Base-by-base conservation (phyloP, 148 eudicot genomes). In the Amaranthus palmeri region DNA sequence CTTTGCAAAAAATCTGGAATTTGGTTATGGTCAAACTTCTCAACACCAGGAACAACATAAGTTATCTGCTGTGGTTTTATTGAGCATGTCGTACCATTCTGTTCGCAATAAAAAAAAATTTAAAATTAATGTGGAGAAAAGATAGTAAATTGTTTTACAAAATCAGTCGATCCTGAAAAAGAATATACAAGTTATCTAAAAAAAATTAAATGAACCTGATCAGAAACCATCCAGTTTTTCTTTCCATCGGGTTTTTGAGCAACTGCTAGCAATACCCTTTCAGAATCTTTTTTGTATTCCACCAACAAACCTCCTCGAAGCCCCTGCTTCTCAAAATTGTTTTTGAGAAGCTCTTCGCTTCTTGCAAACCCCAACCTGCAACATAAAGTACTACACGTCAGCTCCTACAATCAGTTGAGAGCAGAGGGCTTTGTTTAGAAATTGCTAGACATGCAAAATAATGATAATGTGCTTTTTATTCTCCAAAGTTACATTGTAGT, bases 31-130 rank as follows among this genome's bases (percentile, higher is more conserved):
- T 86, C 85, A 76, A 95, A 91, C 76, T 86, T 78, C 46, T 86
- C 86, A 61, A 82, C 81, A 69, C 98, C 98, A 49, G 92, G 98
- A 81, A 95, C 92, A 73, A 95, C 75, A 65, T 78, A 95, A 47
- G 98, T 91, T 72, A 95, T 84, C 85, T 95, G 97, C 61, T 95
- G 98, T 14, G 98, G 98, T 82, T 89, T 95, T 55, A 95, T 87
- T 65, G 98, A 95, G 40, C 83, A 84, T 57, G 80, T 79, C 50
- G 80, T 82, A 69, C 98, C 96, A 89, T 91, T 88, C 98, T 91
- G 89, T 76, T 50, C 69, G 48, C 7, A 18, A 67, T 51, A 1
- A 17, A 41, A 7, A 60, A 36, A 60, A 59, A 13, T 4, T 60
- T 8, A 4, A 40, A 58, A 18, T 18, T 44, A 13, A 6, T 69